Evolutionary conservation across 768 basidiomycete species (phyloP), one percentile per base, ranked within the genome.

Genomic region (Hemileccinum rubropunctum): DNA sequence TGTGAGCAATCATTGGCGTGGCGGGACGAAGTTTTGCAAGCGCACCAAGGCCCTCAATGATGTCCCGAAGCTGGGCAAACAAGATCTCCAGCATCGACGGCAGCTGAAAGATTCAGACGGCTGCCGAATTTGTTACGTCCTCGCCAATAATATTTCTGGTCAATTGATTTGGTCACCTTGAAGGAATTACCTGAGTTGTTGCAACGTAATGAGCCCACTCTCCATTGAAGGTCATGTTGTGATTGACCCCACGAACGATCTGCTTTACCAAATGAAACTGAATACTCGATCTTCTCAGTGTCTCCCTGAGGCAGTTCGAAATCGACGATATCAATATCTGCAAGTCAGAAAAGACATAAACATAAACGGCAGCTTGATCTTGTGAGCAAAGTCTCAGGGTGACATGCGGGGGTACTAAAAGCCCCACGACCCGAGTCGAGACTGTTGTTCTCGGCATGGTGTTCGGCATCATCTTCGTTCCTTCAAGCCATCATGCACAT

Each of bases 121-220:
- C 75, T 7, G 75, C 66, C 7, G 76, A 77, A 35, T 77, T 76
- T n/a, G 73, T 76, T 3, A 78, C 73, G 51, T 78, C 76, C 76
- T 76, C 37, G 35, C 44, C 33, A 38, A 27, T n/a, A n/a, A n/a
- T n/a, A n/a, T n/a, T 10, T 10, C 26, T 2, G n/a, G 9, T 23
- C 38, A 45, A 28, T 30, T n/a, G n/a, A 13, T 15, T 13, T n/a
- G 10, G n/a, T 23, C 12, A 13, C 8, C 6, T n/a, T 5, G 26
- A 11, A 51, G 30, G 9, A 23, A 8, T 12, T 38, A 74, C 76
- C 69, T 78, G 76, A n/a, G 76, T 78, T 4, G 76, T 77, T 4
- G 75, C 73, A 28, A 76, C 76, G 61, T 74, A 77, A 55, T 77
- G 76, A 15, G 64, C 65, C 73, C 76, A 76, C 58, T 76, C 76